Evolutionary conservation across 73 alveolate species (phyloP), one percentile per base, ranked within the genome.

Genomic region (Paramecium primaurelia): DNA sequence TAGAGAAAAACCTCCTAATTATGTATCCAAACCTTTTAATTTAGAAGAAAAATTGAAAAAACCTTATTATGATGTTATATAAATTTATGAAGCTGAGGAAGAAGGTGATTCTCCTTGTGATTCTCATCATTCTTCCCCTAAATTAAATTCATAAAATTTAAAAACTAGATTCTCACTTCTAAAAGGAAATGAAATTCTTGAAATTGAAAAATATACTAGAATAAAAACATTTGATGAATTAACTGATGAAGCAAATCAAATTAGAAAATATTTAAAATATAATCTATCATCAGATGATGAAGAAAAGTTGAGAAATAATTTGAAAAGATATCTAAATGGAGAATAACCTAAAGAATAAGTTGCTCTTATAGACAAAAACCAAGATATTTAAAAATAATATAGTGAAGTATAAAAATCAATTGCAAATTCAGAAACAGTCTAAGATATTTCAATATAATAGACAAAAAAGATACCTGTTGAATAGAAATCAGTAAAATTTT

Each of bases 401-500:
- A 32, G 58, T 18, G 77, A 80, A 42, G 77, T 80, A 14, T 45
- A 80, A 18, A 8, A 28, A 7, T 80, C 91, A 0, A 47, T 80
- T 18, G 59, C 73, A 1, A 32, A 40, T 25, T 44, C 91, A 45
- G 91, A 80, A 12, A 14, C 49, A 1, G 34, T 26, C 5, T 42
- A 49, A 80, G 58, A 58, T 44, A n/a, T 80, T 1, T 25, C 40
- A 18, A 64, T 16, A 10, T 44, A 45, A 16, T 26, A 80, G 30
- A 44, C 91, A 3, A 80, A 80, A 47, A 80, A 80, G 91, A 80
- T 80, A 25, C 44, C 77, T n/a, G 45, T 80, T 9, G 91, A 80
- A 20, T 80, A 80, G 45, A 80, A 80, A 80, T 45, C 91, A 12
- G 47, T 80, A 3, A 80, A 80, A 49, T 80, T 80, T 80, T 80